These are phyloP conservation scores for Hypomyces perniciosus DNA, from an alignment of 2,329 filamentous ascomycete genomes.

Conservation along the genomic window DNA sequence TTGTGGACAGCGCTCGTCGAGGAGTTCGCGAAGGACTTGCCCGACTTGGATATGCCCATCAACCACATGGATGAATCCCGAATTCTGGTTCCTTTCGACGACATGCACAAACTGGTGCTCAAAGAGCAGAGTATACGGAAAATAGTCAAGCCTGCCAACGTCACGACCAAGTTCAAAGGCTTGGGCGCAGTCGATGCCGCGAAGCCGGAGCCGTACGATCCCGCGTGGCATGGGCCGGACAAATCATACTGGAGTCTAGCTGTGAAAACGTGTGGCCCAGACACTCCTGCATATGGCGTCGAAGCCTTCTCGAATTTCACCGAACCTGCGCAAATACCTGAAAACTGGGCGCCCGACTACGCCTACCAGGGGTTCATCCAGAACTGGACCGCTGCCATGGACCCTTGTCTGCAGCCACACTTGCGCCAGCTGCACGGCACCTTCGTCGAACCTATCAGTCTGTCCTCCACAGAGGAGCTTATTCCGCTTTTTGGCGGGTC, in stretches of 20 bases:
- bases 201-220: constrained; percentile 34
- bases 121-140: constrained; percentile 40
- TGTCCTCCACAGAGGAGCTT: constrained; percentile 47
- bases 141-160: constrained; percentile 37
- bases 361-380: constrained; percentile 44
- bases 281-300: constrained; percentile 40
- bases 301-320: constrained; percentile 25
- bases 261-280: constrained; percentile 50
- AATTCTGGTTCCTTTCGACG: constrained; percentile 54
- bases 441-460: constrained; percentile 47
- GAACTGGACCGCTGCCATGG: constrained; percentile 53
- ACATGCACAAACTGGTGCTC: constrained; percentile 45
- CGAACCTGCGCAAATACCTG: constrained; percentile 28
- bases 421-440: constrained; percentile 48
- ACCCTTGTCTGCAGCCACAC: constrained; percentile 54
- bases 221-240: constrained; percentile 40
- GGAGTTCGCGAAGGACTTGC: constrained; percentile 48
- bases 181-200: constrained; percentile 31
- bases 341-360: constrained; percentile 30
- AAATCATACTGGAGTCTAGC: constrained; percentile 55
- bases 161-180: constrained; percentile 39
- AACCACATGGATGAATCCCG: constrained; percentile 60
- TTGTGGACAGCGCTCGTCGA: constrained; percentile 44
- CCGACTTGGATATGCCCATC: constrained; percentile 62
- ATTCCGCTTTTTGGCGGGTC: constrained; percentile 58